Evolutionary conservation across 805 yeast species (phyloP).

Genomic region (Metschnikowia borealis): DNA sequence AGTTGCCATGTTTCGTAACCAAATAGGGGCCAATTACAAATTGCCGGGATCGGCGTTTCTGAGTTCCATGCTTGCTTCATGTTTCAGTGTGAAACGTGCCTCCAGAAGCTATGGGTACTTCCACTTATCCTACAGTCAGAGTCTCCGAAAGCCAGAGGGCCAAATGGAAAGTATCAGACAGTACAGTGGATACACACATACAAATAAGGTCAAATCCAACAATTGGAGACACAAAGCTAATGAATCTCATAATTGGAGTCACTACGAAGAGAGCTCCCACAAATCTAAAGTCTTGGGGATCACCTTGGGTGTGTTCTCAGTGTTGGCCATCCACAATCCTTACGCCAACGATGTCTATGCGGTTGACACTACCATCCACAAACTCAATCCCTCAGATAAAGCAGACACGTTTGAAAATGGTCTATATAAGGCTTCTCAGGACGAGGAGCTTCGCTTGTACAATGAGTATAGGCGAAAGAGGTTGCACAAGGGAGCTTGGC

Average conservation of each 20-base stretch:
- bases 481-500: constrained; percentile 18
- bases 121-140: not conserved
- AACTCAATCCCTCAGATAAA: constrained; percentile 39
- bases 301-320: constrained; percentile 10
- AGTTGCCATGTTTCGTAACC: not conserved
- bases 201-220: not conserved
- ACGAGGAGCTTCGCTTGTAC: constrained; percentile 44
- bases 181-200: not conserved
- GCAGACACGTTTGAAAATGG: constrained; percentile 73
- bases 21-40: not conserved
- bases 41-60: not conserved
- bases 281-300: constrained; percentile 3
- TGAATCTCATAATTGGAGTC: not conserved
- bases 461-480: constrained; percentile 28
- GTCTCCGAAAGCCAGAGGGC: not conserved
- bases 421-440: constrained; percentile 55
- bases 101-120: not conserved
- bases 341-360: constrained; percentile 9
- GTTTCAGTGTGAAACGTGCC: not conserved
- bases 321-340: constrained; percentile 1
- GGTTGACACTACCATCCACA: constrained; percentile 26
- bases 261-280: too few species aligned
- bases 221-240: not conserved
- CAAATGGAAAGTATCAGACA: not conserved
- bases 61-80: not conserved